phyloP scores from a whole-genome alignment of 257 asterid genomes.

The Avicennia marina region DNA sequence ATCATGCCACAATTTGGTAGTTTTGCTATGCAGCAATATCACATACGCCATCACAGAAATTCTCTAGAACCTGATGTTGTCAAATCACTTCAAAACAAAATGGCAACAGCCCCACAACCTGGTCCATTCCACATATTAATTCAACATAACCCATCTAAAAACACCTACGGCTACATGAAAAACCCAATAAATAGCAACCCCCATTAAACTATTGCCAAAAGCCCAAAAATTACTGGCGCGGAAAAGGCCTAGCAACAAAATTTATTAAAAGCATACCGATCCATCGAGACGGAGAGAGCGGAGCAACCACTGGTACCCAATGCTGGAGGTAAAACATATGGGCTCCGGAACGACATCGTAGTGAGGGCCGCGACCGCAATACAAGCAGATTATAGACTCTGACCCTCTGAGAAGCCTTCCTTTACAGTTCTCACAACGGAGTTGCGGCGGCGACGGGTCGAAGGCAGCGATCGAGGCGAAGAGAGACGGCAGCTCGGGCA shows the following conservation, averaged over 20 bases:
- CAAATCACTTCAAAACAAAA: background rate
- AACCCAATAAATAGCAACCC: constrained; percentile 4
- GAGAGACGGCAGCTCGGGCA: constrained; percentile 62
- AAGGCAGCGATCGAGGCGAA: constrained; percentile 53
- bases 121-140: background rate
- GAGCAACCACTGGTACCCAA: constrained; percentile 69
- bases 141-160: background rate
- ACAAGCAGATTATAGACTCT: constrained; percentile 61
- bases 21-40: no score
- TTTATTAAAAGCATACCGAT: constrained; percentile 51
- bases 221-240: no score
- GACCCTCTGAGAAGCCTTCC: constrained; percentile 74
- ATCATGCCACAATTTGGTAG: no score
- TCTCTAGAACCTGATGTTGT: no score
- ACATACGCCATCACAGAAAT: no score
- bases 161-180: background rate
- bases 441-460: constrained; percentile 55
- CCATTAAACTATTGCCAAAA: no score
- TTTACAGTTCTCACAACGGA: constrained; percentile 70
- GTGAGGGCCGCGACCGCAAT: constrained; percentile 55
- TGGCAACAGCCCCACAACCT: background rate
- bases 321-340: constrained; percentile 51
- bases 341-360: constrained; percentile 50
- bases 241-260: no score
- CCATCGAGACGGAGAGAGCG: constrained; percentile 76